Base-by-base conservation (phyloP, 306 rosid genomes). In the Myrica gale region DNA sequence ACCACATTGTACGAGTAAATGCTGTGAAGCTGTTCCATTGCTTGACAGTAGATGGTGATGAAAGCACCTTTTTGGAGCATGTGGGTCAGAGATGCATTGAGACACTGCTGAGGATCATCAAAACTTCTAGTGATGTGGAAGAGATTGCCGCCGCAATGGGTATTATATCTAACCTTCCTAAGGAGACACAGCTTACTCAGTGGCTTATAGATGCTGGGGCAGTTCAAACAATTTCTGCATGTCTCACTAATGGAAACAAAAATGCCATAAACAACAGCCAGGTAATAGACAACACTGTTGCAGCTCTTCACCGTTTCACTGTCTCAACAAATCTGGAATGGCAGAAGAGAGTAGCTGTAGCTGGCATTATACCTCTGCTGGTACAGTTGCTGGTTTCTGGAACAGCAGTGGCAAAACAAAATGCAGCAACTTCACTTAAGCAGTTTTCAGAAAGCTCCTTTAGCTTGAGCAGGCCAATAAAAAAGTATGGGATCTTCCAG, bases 371-470 rank as follows among this genome's bases (percentile, higher is more conserved):
- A 74, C 86, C 84, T 17, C 57, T 90, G 74, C 82, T 90, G 68
- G 91, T 85, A 41, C 83, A 79, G 56, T 53, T 82, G 63, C 87
- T 90, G 43, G 79, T 60, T 75, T 90, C 90, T 37, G 95, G 90
- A 79, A 80, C 91, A 60, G 53, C 88, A 56, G 45, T 81, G 41
- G 73, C 86, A 0, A 87, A 82, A 75, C 83, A 80, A 79, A 79
- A 80, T 21, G 83, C 95, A 45, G 92, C 95, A 32, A 2, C 0
- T 32, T 32, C 37, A 32, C 37, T 90, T 53, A 87, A 81, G 73
- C 95, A 87, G 85, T 79, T 90, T 73, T 90, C 95, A 2, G 84
- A 90, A 76, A 88, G 92, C 75, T 85, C 95, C 12, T 56, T 57
- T 20, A 37, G 32, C 81, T 80, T 90, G 74, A 86, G 85, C 89